Base-by-base conservation (phyloP, 345 rosid genomes). In the Diplotaxis tenuifolia region DNA sequence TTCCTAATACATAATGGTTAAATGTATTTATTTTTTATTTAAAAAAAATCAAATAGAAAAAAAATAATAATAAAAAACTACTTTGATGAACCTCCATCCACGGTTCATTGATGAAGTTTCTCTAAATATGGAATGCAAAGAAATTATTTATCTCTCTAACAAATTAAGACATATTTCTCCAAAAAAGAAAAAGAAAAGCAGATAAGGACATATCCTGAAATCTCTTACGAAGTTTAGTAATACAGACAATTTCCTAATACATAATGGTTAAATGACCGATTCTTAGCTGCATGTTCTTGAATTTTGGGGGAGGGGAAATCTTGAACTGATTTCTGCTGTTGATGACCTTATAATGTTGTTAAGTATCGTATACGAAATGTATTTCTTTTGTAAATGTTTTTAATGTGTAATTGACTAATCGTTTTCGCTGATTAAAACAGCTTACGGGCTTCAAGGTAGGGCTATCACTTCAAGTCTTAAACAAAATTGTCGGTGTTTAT, bases 371-470 rank as follows among this genome's bases (percentile, higher is more conserved):
- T 11, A 57, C 9, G 47, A 31, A 60, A 53, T 0, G 7, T n/a
- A 49, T 16, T 5, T 65, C 9, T 10, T 63, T 9, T 23, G n/a
- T 23, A 4, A 11, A 0, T 63, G 36, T 40, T 45, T 5, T 53
- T 65, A 34, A 47, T 70, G 45, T 27, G 19, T 62, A 31, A 62
- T 53, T 7, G 38, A 36, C 52, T 32, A 32, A 54, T 53, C 47
- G 47, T 60, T 47, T 58, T 66, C n/a, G 34, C 49, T 40, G 58
- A 73, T 42, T 65, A 65, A 56, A 56, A 29, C 4, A 19, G 50
- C 25, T 10, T 20, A 65, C 18, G 57, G 0, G 23, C 22, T 42
- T 62, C 11, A 15, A 19, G 28, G 15, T 73, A 40, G 11, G 11
- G 14, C 15, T 60, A 9, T 42, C n/a, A n/a, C n/a, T n/a, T n/a